Evolutionary conservation across 805 yeast genomes (phyloP), one percentile per base, ranked within the genome.

Genomic region (Kluyveromyces nonfermentans): DNA sequence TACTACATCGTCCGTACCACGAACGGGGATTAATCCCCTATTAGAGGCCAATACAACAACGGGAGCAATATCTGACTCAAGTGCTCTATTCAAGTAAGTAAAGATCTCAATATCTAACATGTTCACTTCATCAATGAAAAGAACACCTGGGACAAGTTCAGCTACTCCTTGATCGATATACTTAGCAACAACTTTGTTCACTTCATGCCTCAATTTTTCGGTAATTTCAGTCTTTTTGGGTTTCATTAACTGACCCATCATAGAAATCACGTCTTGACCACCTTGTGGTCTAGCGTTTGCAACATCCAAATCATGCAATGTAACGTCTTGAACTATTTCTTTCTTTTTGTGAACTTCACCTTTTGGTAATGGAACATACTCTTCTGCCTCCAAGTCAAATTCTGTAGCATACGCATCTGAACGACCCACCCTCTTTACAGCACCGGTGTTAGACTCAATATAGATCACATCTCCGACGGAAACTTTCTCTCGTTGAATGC

Each of bases 391-490:
- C 47, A 94, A 76, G 66, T 93, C 99, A 56, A 89, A 93, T 68
- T 93, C 99, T 8, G 98, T 88, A 19, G 98, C 97, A 59, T 88
- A 88, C 0, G 97, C 96, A 64, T 93, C 97, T n/a, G 95, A 85
- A 64, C 99, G 78, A 42, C 99, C 99, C 20, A 93, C 95, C 59
- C 97, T 75, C 60, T 90, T 90, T 34, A 93, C 96, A 18, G 96
- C 87, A 35, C 99, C 99, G 14, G 97, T 90, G 59, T 94, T 90
- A 46, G 97, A 85, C 68, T 93, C 99, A 52, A 93, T 87, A 62
- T 94, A 90, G 50, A 93, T 88, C 41, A 93, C 97, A 66, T 93
- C 99, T 42, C 99, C 99, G 20, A 90, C 83, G 31, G 89, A 75
- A 14, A 93, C 95, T 54, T 89, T 79, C 64, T 93, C 98, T 72